A percentile compares a stretch with the other conserved stretches of the same genome.
These are phyloP conservation scores for Hypoxylon sp. DNA, from an alignment of 2,329 filamentous ascomycete species.

Conservation along the genomic window DNA sequence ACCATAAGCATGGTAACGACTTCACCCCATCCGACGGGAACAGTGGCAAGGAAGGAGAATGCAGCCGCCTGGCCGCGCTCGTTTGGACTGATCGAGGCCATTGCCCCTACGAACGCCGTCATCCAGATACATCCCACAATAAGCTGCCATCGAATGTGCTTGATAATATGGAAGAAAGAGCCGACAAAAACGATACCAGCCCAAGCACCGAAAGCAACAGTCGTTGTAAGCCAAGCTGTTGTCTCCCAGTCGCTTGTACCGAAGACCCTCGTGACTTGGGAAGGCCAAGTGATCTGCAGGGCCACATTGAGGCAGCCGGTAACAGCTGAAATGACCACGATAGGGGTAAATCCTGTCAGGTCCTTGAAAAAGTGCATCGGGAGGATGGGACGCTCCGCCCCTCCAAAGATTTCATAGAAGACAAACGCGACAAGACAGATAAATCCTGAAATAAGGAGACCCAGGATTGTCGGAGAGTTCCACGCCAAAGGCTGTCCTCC, in stretches of 20 bases:
- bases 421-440: conserved; percentile 46
- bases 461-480: conserved; percentile 47
- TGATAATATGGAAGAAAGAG: conserved; percentile 49
- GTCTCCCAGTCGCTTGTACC: conserved; percentile 45
- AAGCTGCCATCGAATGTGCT: conserved; percentile 39
- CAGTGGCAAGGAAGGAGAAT: conserved; percentile 41
- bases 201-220: conserved; percentile 52
- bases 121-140: conserved; percentile 37
- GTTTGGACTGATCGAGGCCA: conserved; percentile 35
- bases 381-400: conserved; percentile 43
- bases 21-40: conserved; percentile 42
- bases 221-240: conserved; percentile 52
- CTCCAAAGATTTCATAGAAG: conserved; percentile 47
- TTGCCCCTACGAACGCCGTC: conserved; percentile 40
- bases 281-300: conserved; percentile 53
- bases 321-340: conserved; percentile 51
- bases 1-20: conserved; percentile 46
- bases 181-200: conserved; percentile 52
- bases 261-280: conserved; percentile 48
- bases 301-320: conserved; percentile 51
- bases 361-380: conserved; percentile 55
- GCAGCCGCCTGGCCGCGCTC: conserved; percentile 36
- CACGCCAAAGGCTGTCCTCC: conserved; percentile 45
- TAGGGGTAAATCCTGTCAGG: conserved; percentile 51
- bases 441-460: conserved; percentile 49